Conservation (phyloP, 176 grass and related monocot genomes). For the Typha latifolia region DNA sequence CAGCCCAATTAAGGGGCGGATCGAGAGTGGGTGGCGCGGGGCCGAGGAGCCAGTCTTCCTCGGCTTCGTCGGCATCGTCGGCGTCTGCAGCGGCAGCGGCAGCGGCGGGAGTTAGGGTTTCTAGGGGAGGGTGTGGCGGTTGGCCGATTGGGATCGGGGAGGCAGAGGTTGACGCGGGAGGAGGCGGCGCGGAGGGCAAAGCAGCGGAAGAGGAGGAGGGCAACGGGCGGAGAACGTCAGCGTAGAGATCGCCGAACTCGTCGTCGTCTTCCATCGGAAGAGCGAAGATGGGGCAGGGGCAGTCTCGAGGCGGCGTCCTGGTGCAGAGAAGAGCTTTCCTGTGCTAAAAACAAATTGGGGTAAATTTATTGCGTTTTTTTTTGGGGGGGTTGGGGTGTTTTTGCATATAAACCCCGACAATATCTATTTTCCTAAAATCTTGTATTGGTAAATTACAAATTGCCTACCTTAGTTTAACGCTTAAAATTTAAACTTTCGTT, state of each 20-base stretch:
- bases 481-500: too few relatives aligned
- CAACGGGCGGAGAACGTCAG: constrained; percentile 41
- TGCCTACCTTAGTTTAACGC: too few relatives aligned
- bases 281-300: background rate
- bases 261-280: constrained; percentile 80
- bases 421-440: too few relatives aligned
- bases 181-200: background rate
- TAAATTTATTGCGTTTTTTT: too few relatives aligned
- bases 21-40: constrained; percentile 37
- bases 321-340: background rate
- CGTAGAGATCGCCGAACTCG: constrained; percentile 97
- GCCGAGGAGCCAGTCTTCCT: constrained; percentile 75
- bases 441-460: too few relatives aligned
- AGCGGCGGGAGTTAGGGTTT: constrained; percentile 25
- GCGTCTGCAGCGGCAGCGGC: background rate
- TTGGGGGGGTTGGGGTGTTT: too few relatives aligned
- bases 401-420: too few relatives aligned
- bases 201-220: constrained; percentile 9
- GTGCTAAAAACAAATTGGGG: too few relatives aligned
- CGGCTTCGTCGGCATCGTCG: constrained; percentile 15
- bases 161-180: background rate
- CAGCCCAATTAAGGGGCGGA: constrained; percentile 57
- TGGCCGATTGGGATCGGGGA: background rate
- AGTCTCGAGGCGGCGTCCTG: background rate
- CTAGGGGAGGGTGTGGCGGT: background rate